A percentile compares a stretch with the other conserved stretches of the same genome.
phyloP scores from a whole-genome alignment of 805 yeast species.

The Kazachstania taianensis region DNA sequence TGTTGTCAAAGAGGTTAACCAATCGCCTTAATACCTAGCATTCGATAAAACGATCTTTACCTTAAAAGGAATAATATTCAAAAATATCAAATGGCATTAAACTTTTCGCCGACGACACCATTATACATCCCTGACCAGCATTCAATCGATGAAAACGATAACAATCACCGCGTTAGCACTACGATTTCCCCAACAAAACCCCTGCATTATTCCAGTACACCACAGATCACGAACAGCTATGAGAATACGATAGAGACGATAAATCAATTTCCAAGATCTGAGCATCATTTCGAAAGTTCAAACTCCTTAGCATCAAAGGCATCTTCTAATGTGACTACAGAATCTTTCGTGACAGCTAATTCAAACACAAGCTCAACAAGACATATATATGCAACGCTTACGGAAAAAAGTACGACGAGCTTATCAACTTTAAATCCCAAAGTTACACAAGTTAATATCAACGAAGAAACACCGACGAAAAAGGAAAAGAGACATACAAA shows the following conservation, averaged over 20 bases:
- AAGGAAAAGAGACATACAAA: too few species aligned
- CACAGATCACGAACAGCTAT: background rate
- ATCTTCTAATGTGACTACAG: background rate
- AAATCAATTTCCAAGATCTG: background rate
- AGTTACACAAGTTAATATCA: background rate
- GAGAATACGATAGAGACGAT: background rate
- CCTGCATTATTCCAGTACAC: slow-evolving; percentile 1
- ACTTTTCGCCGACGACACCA: slow-evolving; percentile 6
- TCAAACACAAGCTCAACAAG: slow-evolving; percentile 1
- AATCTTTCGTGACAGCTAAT: slow-evolving; percentile 3
- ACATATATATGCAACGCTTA: too few species aligned
- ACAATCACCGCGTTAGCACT: slow-evolving; percentile 2
- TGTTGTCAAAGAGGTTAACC: too few species aligned
- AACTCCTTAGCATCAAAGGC: too few species aligned
- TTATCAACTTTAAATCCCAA: too few species aligned
- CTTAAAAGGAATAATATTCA: background rate
- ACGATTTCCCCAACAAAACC: slow-evolving; percentile 12
- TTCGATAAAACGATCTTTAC: too few species aligned
- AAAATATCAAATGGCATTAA: background rate
- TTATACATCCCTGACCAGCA: too few species aligned
- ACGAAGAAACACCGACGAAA: too few species aligned
- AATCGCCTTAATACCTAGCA: too few species aligned
- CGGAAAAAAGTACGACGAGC: too few species aligned
- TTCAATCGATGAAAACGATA: background rate
- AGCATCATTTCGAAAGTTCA: too few species aligned